phyloP scores from a whole-genome alignment of 2,329 filamentous ascomycete species.

The Exserohilum rostratum region DNA sequence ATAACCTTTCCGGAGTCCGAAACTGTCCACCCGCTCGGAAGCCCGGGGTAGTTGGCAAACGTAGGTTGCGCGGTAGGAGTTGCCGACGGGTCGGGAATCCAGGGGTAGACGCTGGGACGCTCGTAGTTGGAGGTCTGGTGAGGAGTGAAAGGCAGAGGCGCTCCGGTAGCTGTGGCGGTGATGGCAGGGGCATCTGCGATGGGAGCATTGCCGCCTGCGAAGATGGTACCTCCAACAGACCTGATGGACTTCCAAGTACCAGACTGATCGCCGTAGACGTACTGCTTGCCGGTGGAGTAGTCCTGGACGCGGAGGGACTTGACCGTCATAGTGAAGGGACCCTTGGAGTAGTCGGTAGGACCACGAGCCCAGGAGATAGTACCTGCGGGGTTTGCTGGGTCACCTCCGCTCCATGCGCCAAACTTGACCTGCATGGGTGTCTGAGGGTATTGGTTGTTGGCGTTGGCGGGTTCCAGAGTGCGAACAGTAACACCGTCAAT shows the following conservation, averaged over 20 bases:
- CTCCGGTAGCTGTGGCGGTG: constrained; percentile 66
- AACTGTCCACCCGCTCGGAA: constrained; percentile 83
- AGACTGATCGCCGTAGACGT: constrained; percentile 78
- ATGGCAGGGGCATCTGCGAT: constrained; percentile 65
- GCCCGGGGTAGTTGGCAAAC: constrained; percentile 58
- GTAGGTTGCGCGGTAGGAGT: constrained; percentile 56
- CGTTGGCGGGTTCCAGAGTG: constrained; percentile 71
- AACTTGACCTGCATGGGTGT: constrained; percentile 95
- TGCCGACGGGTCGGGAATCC: constrained; percentile 64
- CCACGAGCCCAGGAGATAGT: constrained; percentile 92
- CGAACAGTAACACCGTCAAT: constrained; percentile 80
- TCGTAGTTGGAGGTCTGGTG: constrained; percentile 63
- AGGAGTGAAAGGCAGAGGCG: constrained; percentile 70
- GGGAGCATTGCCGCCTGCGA: constrained; percentile 62
- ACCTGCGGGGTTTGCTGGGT: constrained; percentile 75
- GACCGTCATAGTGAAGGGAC: constrained; percentile 86
- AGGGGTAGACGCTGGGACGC: constrained; percentile 59
- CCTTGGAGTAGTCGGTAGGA: constrained; percentile 79
- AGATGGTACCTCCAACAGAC: constrained; percentile 78
- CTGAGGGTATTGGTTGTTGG: constrained; percentile 84
- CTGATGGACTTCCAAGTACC: constrained; percentile 84
- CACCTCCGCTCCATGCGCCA: constrained; percentile 90
- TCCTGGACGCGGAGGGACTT: constrained; percentile 78
- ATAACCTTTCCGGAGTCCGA: constrained; percentile 79
- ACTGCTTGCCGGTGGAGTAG: constrained; percentile 89